phyloP scores from a whole-genome alignment of 2,329 filamentous ascomycete species.

The Arthrobotrys sphaeroides region DNA sequence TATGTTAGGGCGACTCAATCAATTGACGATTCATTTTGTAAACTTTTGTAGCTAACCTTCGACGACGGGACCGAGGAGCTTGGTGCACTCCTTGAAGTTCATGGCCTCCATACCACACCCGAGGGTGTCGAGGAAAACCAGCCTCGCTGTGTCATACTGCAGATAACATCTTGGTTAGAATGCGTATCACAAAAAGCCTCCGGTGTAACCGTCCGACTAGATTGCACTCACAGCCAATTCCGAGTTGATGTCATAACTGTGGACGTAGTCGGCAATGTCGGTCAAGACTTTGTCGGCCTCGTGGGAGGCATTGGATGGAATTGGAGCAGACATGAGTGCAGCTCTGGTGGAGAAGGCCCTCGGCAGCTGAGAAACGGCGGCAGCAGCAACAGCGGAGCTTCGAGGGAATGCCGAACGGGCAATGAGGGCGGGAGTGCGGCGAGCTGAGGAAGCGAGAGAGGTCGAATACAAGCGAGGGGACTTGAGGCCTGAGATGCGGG shows the following conservation, averaged over 20 bases:
- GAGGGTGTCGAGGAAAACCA: conserved; percentile 95
- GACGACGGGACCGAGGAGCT: conserved; percentile 90
- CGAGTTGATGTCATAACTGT: conserved; percentile 88
- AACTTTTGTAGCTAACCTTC: conserved; percentile 64
- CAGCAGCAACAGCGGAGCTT: neutral
- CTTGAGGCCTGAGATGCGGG: conserved; percentile 46
- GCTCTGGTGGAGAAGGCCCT: conserved; percentile 41
- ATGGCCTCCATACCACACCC: conserved; percentile 96
- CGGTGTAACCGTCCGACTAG: neutral
- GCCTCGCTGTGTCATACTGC: conserved; percentile 93
- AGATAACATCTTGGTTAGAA: conserved; percentile 42
- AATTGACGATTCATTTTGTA: neutral
- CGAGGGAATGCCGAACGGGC: conserved; percentile 22
- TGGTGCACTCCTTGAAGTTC: conserved; percentile 93
- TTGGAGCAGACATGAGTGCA: conserved; percentile 41
- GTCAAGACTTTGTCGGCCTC: conserved; percentile 65
- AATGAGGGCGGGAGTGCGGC: conserved; percentile 32
- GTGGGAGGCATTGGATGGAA: conserved; percentile 47
- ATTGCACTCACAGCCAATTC: conserved; percentile 81
- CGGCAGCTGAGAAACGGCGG: conserved; percentile 9
- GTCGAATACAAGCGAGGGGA: conserved; percentile 48
- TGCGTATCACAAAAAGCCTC: conserved; percentile 14
- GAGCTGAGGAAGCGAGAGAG: conserved; percentile 33
- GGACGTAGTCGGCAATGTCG: conserved; percentile 94
- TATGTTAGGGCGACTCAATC: neutral